phyloP scores from a whole-genome alignment of 148 eudicot species.

The Pouteria glomerata region DNA sequence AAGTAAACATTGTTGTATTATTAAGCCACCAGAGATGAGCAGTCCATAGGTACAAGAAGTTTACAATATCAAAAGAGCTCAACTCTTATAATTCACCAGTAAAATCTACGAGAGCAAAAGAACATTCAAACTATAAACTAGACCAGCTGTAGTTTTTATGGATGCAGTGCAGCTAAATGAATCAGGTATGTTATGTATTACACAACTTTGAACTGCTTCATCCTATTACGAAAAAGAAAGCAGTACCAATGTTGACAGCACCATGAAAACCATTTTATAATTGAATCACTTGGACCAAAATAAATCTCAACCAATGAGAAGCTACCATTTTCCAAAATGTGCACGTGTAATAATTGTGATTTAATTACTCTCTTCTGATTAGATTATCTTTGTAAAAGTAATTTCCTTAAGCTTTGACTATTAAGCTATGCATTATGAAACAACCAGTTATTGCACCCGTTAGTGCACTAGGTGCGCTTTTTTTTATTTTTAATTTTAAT shows the following conservation, averaged over 20 bases:
- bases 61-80: too few relatives aligned
- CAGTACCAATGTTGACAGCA: slow-evolving; percentile 3
- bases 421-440: not conserved
- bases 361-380: not conserved
- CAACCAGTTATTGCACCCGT: not conserved
- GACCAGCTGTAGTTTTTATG: too few relatives aligned
- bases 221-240: too few relatives aligned
- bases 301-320: not conserved
- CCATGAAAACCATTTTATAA: not conserved
- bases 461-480: too few relatives aligned
- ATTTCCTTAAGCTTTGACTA: slow-evolving; percentile 1
- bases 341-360: not conserved
- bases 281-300: not conserved
- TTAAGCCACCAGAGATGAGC: too few relatives aligned
- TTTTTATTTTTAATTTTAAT: too few relatives aligned
- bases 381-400: not conserved
- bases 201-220: not conserved
- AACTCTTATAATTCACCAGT: too few relatives aligned
- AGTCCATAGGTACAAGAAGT: too few relatives aligned
- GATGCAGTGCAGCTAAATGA: not conserved
- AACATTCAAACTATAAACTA: too few relatives aligned
- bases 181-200: not conserved
- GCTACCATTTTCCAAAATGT: not conserved
- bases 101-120: too few relatives aligned
- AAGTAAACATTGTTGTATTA: too few relatives aligned